phyloP scores from a whole-genome alignment of 495 filamentous ascomycete genomes.

The Penicillium dipodomyicola region DNA sequence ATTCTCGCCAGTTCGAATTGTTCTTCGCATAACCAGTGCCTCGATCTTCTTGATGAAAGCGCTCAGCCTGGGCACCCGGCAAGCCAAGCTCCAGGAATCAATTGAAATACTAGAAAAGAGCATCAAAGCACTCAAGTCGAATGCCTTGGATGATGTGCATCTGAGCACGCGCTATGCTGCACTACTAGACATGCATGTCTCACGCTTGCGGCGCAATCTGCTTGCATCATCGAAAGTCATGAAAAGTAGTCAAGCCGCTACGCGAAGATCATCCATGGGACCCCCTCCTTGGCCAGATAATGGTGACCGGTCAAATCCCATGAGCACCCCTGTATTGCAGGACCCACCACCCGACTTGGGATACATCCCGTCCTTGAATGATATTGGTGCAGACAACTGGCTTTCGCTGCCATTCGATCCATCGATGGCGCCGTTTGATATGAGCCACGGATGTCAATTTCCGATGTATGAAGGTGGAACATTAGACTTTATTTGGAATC shows the following conservation, averaged over 20 bases:
- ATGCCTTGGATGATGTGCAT: slow-evolving; percentile 53
- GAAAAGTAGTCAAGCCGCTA: slow-evolving; percentile 27
- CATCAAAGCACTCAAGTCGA: slow-evolving; percentile 48
- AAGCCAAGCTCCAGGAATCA: slow-evolving; percentile 47
- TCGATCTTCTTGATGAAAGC: slow-evolving; percentile 56
- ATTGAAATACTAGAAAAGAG: slow-evolving; percentile 49
- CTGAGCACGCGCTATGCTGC: slow-evolving; percentile 52
- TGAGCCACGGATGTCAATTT: slow-evolving; percentile 43
- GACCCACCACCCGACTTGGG: slow-evolving; percentile 33
- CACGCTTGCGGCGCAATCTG: slow-evolving; percentile 43
- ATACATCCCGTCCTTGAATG: slow-evolving; percentile 36
- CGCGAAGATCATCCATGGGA: slow-evolving; percentile 33
- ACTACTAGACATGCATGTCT: slow-evolving; percentile 49
- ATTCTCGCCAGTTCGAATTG: slow-evolving; percentile 53
- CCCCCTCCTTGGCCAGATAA: slow-evolving; percentile 31
- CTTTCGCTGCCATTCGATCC: slow-evolving; percentile 53
- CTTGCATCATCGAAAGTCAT: slow-evolving; percentile 36
- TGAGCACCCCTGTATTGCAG: slow-evolving; percentile 28
- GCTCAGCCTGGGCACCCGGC: slow-evolving; percentile 49
- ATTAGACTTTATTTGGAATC: slow-evolving; percentile 53
- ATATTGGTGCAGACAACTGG: slow-evolving; percentile 50
- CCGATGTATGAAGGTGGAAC: slow-evolving; percentile 51
- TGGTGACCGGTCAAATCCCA: slow-evolving; percentile 22
- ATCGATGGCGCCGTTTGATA: slow-evolving; percentile 53
- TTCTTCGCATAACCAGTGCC: slow-evolving; percentile 50